Evolutionary conservation across 352 stramenopile species (phyloP).

Genomic region (Hyaloperonospora brassicae): DNA sequence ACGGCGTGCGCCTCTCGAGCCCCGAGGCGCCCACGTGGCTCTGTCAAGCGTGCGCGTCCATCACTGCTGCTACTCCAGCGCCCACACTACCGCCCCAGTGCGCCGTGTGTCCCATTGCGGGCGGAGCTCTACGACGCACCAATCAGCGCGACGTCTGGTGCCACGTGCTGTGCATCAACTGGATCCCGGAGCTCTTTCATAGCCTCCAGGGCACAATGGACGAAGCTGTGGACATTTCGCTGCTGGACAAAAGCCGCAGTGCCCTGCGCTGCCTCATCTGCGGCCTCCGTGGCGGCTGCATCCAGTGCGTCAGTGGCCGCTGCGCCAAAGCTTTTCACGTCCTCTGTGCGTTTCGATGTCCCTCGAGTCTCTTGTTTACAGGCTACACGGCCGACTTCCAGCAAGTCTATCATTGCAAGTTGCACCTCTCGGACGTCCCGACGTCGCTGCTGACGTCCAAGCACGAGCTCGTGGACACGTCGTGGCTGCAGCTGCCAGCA

Average conservation of each 20-base stretch:
- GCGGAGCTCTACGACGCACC: constrained; percentile 64
- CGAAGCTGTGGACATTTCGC: constrained; percentile 52
- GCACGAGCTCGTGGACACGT: constrained; percentile 63
- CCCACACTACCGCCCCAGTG: constrained; percentile 37
- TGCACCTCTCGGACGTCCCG: constrained; percentile 59
- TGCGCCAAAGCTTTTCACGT: constrained; percentile 81
- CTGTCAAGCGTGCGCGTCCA: constrained; percentile 57
- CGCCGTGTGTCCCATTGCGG: constrained; percentile 56
- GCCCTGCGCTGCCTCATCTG: constrained; percentile 76
- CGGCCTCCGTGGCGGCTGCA: constrained; percentile 70
- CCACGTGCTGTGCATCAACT: constrained; percentile 81
- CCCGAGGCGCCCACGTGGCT: constrained; percentile 39
- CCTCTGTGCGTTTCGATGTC: constrained; percentile 65
- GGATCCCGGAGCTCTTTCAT: constrained; percentile 83
- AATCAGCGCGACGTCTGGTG: constrained; percentile 56
- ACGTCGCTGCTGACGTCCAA: constrained; percentile 23
- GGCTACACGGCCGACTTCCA: constrained; percentile 73
- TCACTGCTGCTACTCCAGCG: constrained; percentile 4
- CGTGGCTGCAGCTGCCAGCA: constrained; percentile 34
- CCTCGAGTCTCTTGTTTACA: constrained; percentile 67
- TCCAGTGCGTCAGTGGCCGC: constrained; percentile 81
- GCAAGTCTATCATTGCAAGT: constrained; percentile 79
- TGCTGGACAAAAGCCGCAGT: constrained; percentile 61
- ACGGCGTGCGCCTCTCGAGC: constrained; percentile 40
- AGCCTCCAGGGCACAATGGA: constrained; percentile 49